Evolutionary conservation across 495 filamentous ascomycete genomes (phyloP), one percentile per base, ranked within the genome.

Genomic region (Chlorociboria aeruginascens): DNA sequence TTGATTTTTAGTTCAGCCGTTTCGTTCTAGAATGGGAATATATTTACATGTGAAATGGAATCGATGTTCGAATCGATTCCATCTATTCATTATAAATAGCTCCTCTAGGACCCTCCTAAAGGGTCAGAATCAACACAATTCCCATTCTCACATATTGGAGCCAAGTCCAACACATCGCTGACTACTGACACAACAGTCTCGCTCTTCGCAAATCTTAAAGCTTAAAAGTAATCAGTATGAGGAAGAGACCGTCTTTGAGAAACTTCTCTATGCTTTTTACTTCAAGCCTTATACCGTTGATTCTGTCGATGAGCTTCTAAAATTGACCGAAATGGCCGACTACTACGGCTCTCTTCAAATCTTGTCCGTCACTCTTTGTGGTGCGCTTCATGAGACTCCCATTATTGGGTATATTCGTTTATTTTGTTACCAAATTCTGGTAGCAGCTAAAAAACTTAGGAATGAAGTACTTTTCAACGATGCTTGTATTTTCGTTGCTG

Each of bases 311-410:
- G 8, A 49, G 7, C 40, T 53, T 6, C 10, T 2, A 7, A 4
- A 3, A 12, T 11, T 45, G 34, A 36, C 36, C 8, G 14, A 40
- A 4, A 25, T 54, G 33, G 46, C 45, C 17, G 40, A 45, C 11
- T 49, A 45, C 32, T 54, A 54, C 29, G 9, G 38, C 1, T n/a
- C 40, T 0, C 32, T 54, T 3, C 51, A 46, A 16, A 16, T 32
- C 0, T 10, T 54, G 13, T 54, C 51, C 1, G 1, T 14, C 13
- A 14, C 51, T 0, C 7, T 50, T 1, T 50, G 6, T 7, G 12
- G 33, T 30, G 40, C 16, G 6, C 32, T 48, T 25, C 25, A 8
- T 13, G 14, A 40, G 7, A 41, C 14, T 32, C 35, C 20, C 7
- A 31, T 41, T 48, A 1, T 31, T 32, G n/a, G 7, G 16, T 10